Evolutionary conservation across 192 early-diverging fungal genomes (phyloP).

Genomic region (Jimgerdemannia flammicorona): DNA sequence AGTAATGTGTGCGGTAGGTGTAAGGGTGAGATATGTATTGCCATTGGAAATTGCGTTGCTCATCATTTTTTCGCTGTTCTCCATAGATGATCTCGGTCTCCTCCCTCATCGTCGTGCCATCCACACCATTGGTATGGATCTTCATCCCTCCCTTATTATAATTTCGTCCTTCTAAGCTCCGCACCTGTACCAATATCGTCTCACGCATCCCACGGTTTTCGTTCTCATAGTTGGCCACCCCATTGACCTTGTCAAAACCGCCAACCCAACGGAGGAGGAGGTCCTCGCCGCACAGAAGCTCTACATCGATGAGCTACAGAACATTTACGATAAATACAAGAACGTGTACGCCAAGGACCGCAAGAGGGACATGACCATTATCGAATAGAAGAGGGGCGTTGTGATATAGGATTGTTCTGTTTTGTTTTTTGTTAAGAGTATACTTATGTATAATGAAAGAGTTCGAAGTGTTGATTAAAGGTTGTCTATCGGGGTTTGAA

Average conservation of each 20-base stretch:
- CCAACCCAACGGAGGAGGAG: slow-evolving; percentile 56
- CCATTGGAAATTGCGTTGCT: neutral
- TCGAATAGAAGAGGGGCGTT: slow-evolving; percentile 42
- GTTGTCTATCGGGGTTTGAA: too few species aligned
- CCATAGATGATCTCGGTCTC: slow-evolving; percentile 46
- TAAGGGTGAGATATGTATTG: neutral
- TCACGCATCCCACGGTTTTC: too few species aligned
- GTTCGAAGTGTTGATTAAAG: too few species aligned
- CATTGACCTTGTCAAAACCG: slow-evolving; percentile 53
- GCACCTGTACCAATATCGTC: neutral
- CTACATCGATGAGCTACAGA: slow-evolving; percentile 64
- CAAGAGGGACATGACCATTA: slow-evolving; percentile 57
- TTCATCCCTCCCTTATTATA: neutral
- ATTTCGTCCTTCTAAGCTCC: neutral
- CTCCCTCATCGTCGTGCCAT: slow-evolving; percentile 46
- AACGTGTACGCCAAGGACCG: slow-evolving; percentile 65
- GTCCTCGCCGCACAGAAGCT: slow-evolving; percentile 54
- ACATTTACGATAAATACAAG: slow-evolving; percentile 67
- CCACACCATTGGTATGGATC: slow-evolving; percentile 32
- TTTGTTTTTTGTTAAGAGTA: too few species aligned
- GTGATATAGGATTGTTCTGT: too few species aligned
- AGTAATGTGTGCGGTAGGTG: neutral
- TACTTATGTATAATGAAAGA: too few species aligned
- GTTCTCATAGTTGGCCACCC: slow-evolving; percentile 53
- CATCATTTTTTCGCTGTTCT: neutral